Base-by-base conservation (phyloP, 1,139 yeast species). In the Nakaseomyces bracarensis region DNA sequence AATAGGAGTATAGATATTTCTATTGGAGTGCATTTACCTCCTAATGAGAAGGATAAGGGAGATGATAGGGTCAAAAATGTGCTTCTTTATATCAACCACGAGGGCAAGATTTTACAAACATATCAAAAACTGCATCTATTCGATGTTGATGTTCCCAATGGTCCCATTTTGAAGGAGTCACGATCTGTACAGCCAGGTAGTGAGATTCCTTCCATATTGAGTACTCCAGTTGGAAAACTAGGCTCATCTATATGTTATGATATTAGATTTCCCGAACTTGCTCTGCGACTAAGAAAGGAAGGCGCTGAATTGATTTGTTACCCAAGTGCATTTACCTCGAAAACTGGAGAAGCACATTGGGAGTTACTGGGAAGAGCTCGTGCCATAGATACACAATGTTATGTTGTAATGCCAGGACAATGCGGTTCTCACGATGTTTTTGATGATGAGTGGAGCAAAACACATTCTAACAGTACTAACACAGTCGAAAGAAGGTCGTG, bases 311-410 rank as follows among this genome's bases (percentile, higher is more conserved):
- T 91, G 23, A 55, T 91, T 22, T 74, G 89, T 1, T 91, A 69
- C 53, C 97, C 98, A 0, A 81, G 94, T 30, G 97, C 97, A 0
- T 91, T 93, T 66, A 89, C 97, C 0, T 75, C 83, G 55, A 77
- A 80, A 53, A 91, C 97, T 0, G 97, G 98, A 1, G 77, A 75
- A 44, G 91, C 91, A 0, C 97, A 91, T 56, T 91, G 97, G 95
- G 78, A 79, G 46, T 63, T 73, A 1, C 66, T 91, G 44, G 95
- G 87, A 2, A 70, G 77, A 31, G 80, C 95, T 0, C 68, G 96
- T 38, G 97, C 97, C 2, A 72, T 91, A 20, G 96, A 87, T 57
- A 75, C 91, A 1, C 97, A 91, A 60, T 71, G 84, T 52, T 91
- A 74, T 61, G 95, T 91, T 2, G 69, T 91, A 3, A 79, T 89